Evolutionary conservation across 176 grass and related monocot genomes (phyloP).

Genomic region (Aegilops sharonensis): DNA sequence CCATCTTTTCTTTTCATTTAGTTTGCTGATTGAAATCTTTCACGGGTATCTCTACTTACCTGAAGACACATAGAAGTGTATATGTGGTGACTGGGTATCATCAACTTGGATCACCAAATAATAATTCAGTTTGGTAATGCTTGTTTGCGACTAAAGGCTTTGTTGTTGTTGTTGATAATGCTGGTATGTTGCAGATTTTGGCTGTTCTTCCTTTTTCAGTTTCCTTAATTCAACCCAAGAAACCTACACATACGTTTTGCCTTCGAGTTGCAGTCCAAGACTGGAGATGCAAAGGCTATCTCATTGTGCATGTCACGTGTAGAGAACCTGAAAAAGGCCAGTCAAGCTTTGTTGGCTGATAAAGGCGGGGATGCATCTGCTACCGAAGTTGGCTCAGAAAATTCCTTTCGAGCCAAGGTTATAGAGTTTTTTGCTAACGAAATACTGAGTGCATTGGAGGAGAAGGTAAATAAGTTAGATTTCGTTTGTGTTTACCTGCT

Average conservation of each 20-base stretch:
- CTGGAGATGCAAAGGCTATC: constrained; percentile 62
- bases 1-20: not conserved
- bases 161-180: too few species aligned
- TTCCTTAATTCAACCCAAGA: constrained; percentile 54
- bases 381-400: constrained; percentile 41
- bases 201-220: constrained; percentile 11
- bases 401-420: constrained; percentile 41
- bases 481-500: not conserved
- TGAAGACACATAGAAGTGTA: not conserved
- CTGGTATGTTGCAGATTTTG: not conserved
- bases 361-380: constrained; percentile 12
- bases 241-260: constrained; percentile 72
- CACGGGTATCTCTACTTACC: not conserved
- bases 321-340: not conserved
- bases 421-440: constrained; percentile 62
- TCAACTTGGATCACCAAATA: not conserved
- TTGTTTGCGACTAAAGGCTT: too few species aligned
- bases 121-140: not conserved
- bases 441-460: constrained; percentile 64
- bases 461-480: constrained; percentile 63
- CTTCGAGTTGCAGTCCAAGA: constrained; percentile 41
- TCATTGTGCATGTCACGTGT: constrained; percentile 54
- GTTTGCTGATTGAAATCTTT: not conserved
- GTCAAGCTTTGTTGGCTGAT: not conserved
- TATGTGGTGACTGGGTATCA: not conserved